Base-by-base conservation (phyloP, 2,329 filamentous ascomycete genomes). In the Pseudocercospora cruenta region DNA sequence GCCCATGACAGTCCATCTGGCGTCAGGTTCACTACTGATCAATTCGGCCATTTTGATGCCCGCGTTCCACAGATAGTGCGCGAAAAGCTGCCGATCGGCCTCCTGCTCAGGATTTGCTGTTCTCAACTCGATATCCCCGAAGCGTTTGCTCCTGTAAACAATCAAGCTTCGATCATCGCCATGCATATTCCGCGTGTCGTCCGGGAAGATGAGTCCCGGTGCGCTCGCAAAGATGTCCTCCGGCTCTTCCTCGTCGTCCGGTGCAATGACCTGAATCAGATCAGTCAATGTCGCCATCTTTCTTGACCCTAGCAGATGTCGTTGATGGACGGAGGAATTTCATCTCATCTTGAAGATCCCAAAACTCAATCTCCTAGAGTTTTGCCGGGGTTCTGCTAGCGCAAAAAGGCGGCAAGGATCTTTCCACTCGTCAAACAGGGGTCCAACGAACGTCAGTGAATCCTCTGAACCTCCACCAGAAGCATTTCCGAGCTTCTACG, bases 31-130 rank as follows among this genome's bases (percentile, higher is more conserved):
- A 7, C 69, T 65, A 4, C 77, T 79, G 31, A 83, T 74, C 49
- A 82, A 65, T 71, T 83, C 82, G 4, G 76, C 81, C 77, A 82
- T 76, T 69, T 82, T 73, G 28, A 84, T 73, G 0, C 81, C 80
- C 6, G 89, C 83, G 78, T 93, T 93, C 90, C 90, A 93, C 26
- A 92, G 78, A 76, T 89, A 91, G 75, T 93, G 90, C 67, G 88
- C 87, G 75, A 91, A 92, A 53, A 92, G 83, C 21, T 78, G 77
- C 58, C 88, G 80, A 71, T 88, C 85, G 31, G 82, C 78, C 62
- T 88, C 86, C 33, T 77, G 80, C 33, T 80, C 75, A 79, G 87
- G 71, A 70, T 83, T 79, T 7, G 81, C 80, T 1, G 79, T 78
- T 6, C 67, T 68, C 45, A 84, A 71, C 61, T 81, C 78, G n/a